Conservation (phyloP, 2,329 filamentous ascomycete species). For the Sporothrix protearum region DNA sequence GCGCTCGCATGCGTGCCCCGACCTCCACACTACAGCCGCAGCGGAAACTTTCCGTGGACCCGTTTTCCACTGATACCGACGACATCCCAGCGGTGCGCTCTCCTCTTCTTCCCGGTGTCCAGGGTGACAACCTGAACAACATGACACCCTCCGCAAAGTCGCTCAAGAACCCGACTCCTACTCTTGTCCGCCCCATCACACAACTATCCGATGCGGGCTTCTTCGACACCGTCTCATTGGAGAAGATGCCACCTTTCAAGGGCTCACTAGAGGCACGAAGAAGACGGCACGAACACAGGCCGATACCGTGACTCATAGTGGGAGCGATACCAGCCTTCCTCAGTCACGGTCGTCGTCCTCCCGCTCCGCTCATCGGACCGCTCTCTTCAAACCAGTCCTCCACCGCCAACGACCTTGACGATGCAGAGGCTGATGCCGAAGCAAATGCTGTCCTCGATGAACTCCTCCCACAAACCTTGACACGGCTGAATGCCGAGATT, state of each 20-base stretch:
- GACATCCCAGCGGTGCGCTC: slow-evolving; percentile 35
- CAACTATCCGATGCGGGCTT: slow-evolving; percentile 36
- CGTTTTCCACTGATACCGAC: slow-evolving; percentile 34
- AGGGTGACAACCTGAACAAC: slow-evolving; percentile 27
- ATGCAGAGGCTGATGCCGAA: slow-evolving; percentile 21
- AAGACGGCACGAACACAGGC: slow-evolving; percentile 29
- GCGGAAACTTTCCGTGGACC: slow-evolving; percentile 36
- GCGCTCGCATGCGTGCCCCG: slow-evolving; percentile 36
- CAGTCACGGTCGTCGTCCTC: slow-evolving; percentile 23
- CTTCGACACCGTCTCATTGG: slow-evolving; percentile 35
- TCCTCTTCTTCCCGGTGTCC: slow-evolving; percentile 31
- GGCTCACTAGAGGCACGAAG: slow-evolving; percentile 23
- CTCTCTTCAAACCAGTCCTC: slow-evolving; percentile 29
- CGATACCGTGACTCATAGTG: slow-evolving; percentile 27
- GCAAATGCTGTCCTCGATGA: slow-evolving; percentile 34
- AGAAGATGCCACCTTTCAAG: slow-evolving; percentile 37
- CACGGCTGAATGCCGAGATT: slow-evolving; percentile 53
- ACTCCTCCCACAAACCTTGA: slow-evolving; percentile 56
- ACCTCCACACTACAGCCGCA: slow-evolving; percentile 33
- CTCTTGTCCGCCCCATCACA: slow-evolving; percentile 36
- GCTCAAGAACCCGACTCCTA: slow-evolving; percentile 29
- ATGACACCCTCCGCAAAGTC: slow-evolving; percentile 26
- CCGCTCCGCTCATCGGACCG: slow-evolving; percentile 28
- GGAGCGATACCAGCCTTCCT: slow-evolving; percentile 29
- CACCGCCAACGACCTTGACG: background rate